Conservation (phyloP, 2,329 filamentous ascomycete species). For the Ophiostoma fasciatum region DNA sequence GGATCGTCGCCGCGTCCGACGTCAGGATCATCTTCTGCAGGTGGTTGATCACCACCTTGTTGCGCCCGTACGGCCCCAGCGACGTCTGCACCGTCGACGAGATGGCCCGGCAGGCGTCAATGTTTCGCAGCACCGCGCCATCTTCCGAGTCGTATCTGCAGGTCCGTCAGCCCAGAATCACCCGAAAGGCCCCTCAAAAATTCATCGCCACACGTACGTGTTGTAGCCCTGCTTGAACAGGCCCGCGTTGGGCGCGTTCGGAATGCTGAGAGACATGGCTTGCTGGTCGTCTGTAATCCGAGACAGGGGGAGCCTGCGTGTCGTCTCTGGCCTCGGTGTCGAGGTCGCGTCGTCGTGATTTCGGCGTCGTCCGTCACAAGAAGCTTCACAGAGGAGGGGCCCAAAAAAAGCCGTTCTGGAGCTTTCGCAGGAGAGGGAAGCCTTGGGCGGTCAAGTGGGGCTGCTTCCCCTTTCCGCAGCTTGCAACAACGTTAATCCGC, state of each 20-base stretch:
- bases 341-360: no score
- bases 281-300: no score
- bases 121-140: conserved; percentile 95
- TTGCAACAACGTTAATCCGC: conserved; percentile 10
- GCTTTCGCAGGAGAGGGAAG: conserved; percentile 7
- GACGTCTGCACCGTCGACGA: conserved; percentile 94
- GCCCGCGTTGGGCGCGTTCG: conserved; percentile 79
- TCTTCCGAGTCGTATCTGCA: conserved; percentile 94
- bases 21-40: conserved; percentile 99
- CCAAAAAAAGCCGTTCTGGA: conserved; percentile 10
- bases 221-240: conserved; percentile 96
- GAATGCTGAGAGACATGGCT: conserved; percentile 88
- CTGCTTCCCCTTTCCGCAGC: no score
- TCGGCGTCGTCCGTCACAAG: no score
- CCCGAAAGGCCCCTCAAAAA: no score
- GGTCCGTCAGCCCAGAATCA: no score
- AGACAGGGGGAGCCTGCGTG: no score
- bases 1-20: conserved; percentile 91
- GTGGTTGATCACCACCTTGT: conserved; percentile 99
- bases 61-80: conserved; percentile 89
- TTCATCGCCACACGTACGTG: no score
- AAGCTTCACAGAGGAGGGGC: conserved; percentile 5
- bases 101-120: conserved; percentile 95
- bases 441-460: conserved; percentile 2
- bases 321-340: not conserved